These are phyloP conservation scores for Xanthoceras sorbifolium DNA, from an alignment of 345 rosid genomes.

Conservation along the genomic window DNA sequence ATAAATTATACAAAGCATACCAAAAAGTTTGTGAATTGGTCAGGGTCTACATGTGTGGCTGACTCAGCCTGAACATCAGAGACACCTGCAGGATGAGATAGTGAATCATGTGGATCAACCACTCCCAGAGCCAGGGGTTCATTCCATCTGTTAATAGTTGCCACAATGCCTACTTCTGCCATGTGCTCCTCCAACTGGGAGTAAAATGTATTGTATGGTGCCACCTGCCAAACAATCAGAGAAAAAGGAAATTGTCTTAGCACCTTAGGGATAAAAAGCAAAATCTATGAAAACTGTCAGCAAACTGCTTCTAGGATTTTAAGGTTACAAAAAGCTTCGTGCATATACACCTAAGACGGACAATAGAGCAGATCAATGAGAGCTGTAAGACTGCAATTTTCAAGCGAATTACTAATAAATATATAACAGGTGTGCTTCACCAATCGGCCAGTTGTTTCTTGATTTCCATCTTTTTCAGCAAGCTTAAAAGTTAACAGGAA, in stretches of 20 bases:
- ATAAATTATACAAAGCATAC: constrained; percentile 38
- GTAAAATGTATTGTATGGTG: constrained; percentile 93
- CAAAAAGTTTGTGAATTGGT: constrained; percentile 89
- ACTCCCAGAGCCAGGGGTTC: constrained; percentile 83
- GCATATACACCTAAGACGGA: constrained; percentile 2
- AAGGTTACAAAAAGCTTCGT: background rate
- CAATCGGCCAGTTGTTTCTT: background rate
- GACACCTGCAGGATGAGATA: constrained; percentile 97
- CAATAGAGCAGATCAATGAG: background rate
- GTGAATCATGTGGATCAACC: constrained; percentile 93
- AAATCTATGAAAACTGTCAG: background rate
- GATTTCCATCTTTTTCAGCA: constrained; percentile 4
- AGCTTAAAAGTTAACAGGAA: background rate
- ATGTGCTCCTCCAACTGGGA: constrained; percentile 90
- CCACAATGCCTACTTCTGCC: constrained; percentile 78
- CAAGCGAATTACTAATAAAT: background rate
- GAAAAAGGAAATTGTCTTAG: constrained; percentile 6
- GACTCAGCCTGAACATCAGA: constrained; percentile 93
- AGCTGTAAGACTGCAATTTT: background rate
- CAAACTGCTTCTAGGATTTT: background rate
- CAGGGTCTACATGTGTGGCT: constrained; percentile 80
- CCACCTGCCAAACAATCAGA: constrained; percentile 60
- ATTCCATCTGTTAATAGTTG: constrained; percentile 87
- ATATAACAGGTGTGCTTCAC: background rate
- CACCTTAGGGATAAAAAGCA: background rate